Evolutionary conservation across 1,284 basidiomycete genomes (phyloP).

Genomic region (Leccinum holopus): DNA sequence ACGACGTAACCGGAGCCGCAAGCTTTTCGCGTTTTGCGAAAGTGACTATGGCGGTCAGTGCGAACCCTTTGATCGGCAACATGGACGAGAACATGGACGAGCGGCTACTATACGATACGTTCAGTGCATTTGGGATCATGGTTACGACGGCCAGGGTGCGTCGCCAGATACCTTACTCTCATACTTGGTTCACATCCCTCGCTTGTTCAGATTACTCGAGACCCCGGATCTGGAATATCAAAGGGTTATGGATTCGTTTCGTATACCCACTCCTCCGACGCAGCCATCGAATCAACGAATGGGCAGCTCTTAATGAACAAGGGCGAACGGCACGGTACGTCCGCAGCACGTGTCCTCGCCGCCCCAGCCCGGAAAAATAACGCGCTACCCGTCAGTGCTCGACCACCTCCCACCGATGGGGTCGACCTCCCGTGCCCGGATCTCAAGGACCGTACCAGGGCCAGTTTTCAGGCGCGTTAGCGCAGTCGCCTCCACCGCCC

Average conservation of each 20-base stretch:
- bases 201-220: conserved; percentile 78
- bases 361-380: conserved; percentile 96
- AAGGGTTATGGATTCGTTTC: conserved; percentile 98
- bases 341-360: conserved; percentile 92
- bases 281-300: conserved; percentile 96
- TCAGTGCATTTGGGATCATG: conserved; percentile 91
- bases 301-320: conserved; percentile 98
- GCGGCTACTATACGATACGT: conserved; percentile 89
- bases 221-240: conserved; percentile 79
- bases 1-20: no score
- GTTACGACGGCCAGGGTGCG: conserved; percentile 92
- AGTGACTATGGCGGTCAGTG: conserved; percentile 60
- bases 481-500: conserved; percentile 65
- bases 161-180: conserved; percentile 14
- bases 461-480: conserved; percentile 84
- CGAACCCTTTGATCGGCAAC: conserved; percentile 96
- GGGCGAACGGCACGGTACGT: conserved; percentile 94
- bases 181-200: conserved; percentile 3
- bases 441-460: conserved; percentile 77
- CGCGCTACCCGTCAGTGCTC: conserved; percentile 71
- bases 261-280: conserved; percentile 96
- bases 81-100: conserved; percentile 95
- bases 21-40: no score
- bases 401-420: conserved; percentile 65
- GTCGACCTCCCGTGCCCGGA: conserved; percentile 60